Evolutionary conservation across 2,329 filamentous ascomycete genomes (phyloP).

Genomic region (Sclerotinia minor): DNA sequence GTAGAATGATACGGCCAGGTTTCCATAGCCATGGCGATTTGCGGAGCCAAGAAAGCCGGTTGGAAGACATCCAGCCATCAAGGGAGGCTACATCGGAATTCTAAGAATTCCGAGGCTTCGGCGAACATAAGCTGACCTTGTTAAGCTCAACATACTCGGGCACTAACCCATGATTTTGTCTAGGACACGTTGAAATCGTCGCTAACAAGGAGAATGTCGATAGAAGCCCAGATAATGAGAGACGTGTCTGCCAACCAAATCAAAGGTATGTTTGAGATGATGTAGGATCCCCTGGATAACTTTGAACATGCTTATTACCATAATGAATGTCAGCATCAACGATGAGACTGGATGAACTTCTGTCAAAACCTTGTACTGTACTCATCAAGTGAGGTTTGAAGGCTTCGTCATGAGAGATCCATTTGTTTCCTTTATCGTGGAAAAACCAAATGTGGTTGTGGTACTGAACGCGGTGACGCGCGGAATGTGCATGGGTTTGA

Average conservation of each 20-base stretch:
- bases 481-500: conserved; percentile 5
- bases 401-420: not conserved
- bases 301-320: not conserved
- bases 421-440: not conserved
- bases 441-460: not conserved
- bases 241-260: not conserved
- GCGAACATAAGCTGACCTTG: not conserved
- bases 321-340: not conserved
- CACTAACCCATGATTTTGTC: not conserved
- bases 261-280: conserved; percentile 8
- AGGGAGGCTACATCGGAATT: not conserved
- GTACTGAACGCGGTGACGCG: conserved; percentile 4
- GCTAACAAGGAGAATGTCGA: not conserved
- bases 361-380: not conserved
- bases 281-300: conserved; percentile 1
- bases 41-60: not conserved
- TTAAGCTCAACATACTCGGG: not conserved
- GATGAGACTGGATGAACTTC: not conserved
- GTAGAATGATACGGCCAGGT: not conserved
- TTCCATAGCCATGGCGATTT: not conserved
- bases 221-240: not conserved
- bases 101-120: not conserved
- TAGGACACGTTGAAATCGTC: no score
- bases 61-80: not conserved
- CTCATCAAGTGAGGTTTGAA: not conserved